Evolutionary conservation across 352 stramenopile species (phyloP).

Genomic region (Phytophthora capsici): DNA sequence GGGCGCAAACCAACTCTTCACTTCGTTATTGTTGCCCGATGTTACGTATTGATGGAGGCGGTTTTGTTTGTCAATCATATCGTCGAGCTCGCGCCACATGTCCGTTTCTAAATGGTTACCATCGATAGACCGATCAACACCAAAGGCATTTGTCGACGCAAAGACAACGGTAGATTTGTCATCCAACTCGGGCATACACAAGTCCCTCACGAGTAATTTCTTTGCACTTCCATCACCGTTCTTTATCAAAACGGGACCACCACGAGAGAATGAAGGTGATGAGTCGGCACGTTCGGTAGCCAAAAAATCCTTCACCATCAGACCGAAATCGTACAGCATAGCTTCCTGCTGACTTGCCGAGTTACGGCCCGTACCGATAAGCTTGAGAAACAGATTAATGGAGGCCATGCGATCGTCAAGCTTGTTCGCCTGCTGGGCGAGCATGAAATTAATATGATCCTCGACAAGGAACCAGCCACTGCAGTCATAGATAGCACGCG

Average conservation of each 20-base stretch:
- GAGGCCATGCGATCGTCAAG: constrained; percentile 80
- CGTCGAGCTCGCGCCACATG: constrained; percentile 65
- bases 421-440: constrained; percentile 82
- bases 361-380: constrained; percentile 83
- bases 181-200: constrained; percentile 85
- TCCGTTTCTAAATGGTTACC: constrained; percentile 62
- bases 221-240: constrained; percentile 44
- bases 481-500: constrained; percentile 79
- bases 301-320: constrained; percentile 85
- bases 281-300: constrained; percentile 41
- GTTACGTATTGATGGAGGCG: constrained; percentile 65
- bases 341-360: constrained; percentile 85
- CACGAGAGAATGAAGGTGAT: constrained; percentile 21
- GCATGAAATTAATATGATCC: constrained; percentile 90
- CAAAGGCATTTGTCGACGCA: constrained; percentile 71
- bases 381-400: constrained; percentile 87
- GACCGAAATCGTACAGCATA: constrained; percentile 83
- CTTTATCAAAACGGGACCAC: constrained; percentile 37
- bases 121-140: constrained; percentile 76
- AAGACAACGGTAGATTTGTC: constrained; percentile 86
- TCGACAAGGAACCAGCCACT: constrained; percentile 88
- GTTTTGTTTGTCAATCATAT: constrained; percentile 68
- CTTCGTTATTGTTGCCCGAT: constrained; percentile 17
- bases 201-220: constrained; percentile 71
- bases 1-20: constrained; percentile 59